Evolutionary conservation across 2,329 filamentous ascomycete species (phyloP), one percentile per base, ranked within the genome.

Genomic region (Blumeria hordei): DNA sequence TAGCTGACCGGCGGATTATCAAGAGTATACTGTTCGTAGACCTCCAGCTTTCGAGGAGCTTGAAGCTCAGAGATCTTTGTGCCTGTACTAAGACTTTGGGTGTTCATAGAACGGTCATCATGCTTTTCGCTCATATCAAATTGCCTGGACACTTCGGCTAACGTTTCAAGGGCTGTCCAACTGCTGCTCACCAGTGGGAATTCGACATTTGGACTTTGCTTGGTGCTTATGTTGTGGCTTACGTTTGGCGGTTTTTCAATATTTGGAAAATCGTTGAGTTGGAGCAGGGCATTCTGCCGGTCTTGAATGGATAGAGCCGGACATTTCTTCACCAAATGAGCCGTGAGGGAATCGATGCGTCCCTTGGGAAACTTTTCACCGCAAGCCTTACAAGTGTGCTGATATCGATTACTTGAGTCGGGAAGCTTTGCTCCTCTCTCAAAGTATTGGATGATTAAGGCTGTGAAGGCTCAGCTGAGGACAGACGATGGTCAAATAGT

Each of bases 361-460:
- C 88, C 88, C 66, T 94, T 94, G 59, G 86, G 84, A 59, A 94
- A 94, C 67, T 84, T 83, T 68, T 92, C 84, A 60, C 86, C 86
- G 67, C 87, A 94, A 60, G 80, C 75, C 67, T 85, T 90, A 76
- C 88, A 94, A 11, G 85, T 92, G 65, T 94, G 86, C 62, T 86
- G 81, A 65, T 95, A 95, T 57, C 88, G 80, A 67, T 94, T 94
- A 71, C 85, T 92, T 60, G 85, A 83, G 69, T 94, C 87, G 65
- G 83, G 80, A 63, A 94, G 76, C 70, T 94, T 94, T 41, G 79
- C 77, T 9, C 88, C 88, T 61, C 88, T 79, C 67, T 85, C 79
- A 68, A 94, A 95, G 72, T 87, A 92, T 69, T 90, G 80, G 67
- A 85, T 75, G 67, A 94, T 88, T 62, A 94, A 74, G 11, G 62